A percentile compares a stretch with the other conserved stretches of the same genome.
phyloP scores from a whole-genome alignment of 768 basidiomycete genomes.

The Rhodotorula diobovata region DNA sequence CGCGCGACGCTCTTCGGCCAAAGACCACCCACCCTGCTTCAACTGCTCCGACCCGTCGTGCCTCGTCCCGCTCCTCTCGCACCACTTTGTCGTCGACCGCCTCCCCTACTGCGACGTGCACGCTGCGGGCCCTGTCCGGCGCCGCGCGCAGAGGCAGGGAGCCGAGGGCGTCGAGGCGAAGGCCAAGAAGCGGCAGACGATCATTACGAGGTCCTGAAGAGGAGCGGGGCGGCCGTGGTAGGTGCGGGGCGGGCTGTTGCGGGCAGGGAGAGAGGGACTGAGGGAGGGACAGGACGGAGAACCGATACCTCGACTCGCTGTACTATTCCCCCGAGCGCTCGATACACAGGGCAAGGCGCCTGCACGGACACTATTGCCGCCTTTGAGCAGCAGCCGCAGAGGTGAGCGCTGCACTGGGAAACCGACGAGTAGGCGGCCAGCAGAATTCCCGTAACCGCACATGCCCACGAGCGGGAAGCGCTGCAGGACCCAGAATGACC shows the following conservation, averaged over 20 bases:
- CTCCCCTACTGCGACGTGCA: conserved; percentile 42
- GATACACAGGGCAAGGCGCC: no score
- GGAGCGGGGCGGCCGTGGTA: background rate
- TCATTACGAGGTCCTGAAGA: conserved; percentile 13
- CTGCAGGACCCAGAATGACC: no score
- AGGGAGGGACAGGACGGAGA: no score
- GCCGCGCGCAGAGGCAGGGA: background rate
- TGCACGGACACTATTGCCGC: no score
- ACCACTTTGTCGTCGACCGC: conserved; percentile 41
- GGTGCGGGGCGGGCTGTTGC: no score
- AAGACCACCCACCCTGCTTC: conserved; percentile 43
- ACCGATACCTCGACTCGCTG: no score
- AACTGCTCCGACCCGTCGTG: conserved; percentile 37
- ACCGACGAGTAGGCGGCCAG: no score
- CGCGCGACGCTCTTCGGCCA: background rate
- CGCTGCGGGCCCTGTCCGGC: background rate
- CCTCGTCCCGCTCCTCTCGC: conserved; percentile 32
- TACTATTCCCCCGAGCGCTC: no score
- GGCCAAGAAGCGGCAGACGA: conserved; percentile 31
- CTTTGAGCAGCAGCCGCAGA: no score
- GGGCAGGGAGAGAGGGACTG: background rate
- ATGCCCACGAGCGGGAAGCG: no score
- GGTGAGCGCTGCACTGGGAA: no score
- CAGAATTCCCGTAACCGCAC: no score
- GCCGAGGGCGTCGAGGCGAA: background rate